A percentile compares a stretch with the other conserved stretches of the same genome.
Conservation (phyloP, 1,284 basidiomycete species). For the Moesziomyces aphidis region DNA sequence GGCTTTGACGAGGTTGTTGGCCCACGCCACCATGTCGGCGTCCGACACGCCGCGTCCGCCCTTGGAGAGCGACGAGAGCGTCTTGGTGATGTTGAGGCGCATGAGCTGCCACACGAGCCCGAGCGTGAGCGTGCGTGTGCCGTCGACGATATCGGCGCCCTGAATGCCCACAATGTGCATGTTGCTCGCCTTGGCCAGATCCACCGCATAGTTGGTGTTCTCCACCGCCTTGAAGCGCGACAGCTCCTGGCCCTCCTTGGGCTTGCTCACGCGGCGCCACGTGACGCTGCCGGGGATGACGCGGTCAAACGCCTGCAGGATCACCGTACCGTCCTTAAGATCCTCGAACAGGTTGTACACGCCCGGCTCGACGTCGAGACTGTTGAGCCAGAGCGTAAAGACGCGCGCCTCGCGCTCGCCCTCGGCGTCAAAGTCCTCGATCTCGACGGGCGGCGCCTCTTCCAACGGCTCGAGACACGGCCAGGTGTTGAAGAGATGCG, state of each 20-base stretch:
- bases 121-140: slow-evolving; percentile 87
- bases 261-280: slow-evolving; percentile 94
- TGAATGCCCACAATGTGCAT: slow-evolving; percentile 98
- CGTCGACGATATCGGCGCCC: slow-evolving; percentile 96
- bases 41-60: slow-evolving; percentile 86
- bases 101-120: slow-evolving; percentile 98
- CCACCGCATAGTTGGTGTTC: slow-evolving; percentile 96
- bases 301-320: slow-evolving; percentile 97
- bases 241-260: slow-evolving; percentile 82
- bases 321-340: slow-evolving; percentile 86
- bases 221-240: slow-evolving; percentile 97
- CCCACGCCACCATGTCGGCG: slow-evolving; percentile 94
- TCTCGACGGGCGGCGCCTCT: slow-evolving; percentile 77
- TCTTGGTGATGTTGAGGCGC: slow-evolving; percentile 92
- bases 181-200: slow-evolving; percentile 88
- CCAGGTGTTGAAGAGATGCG: slow-evolving; percentile 97
- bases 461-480: slow-evolving; percentile 81
- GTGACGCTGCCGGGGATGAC: slow-evolving; percentile 89
- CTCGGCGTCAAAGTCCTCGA: slow-evolving; percentile 98
- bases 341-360: slow-evolving; percentile 98
- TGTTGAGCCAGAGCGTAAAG: slow-evolving; percentile 98
- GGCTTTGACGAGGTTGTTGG: slow-evolving; percentile 87
- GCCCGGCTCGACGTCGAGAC: slow-evolving; percentile 91
- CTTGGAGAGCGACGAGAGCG: slow-evolving; percentile 80
- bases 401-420: slow-evolving; percentile 97